Evolutionary conservation across 2,329 filamentous ascomycete genomes (phyloP), one percentile per base, ranked within the genome.

Genomic region (Cladosporium sp.): DNA sequence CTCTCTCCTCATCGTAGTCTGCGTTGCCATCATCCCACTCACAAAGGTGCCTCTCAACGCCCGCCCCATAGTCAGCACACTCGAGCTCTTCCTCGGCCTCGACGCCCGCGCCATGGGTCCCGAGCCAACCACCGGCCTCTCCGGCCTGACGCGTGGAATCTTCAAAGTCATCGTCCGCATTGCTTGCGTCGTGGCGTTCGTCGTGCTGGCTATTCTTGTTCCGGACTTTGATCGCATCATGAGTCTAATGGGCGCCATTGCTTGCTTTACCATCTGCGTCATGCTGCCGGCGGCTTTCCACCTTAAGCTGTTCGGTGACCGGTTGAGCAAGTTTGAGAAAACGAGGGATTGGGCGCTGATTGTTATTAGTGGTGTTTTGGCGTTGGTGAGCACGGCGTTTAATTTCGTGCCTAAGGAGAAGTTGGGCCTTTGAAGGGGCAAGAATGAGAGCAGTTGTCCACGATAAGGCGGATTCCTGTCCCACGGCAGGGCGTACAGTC

Each of bases 221-320:
- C 92, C 92, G 0, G 84, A 85, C 0, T 96, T 96, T 69, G 92
- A 96, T 71, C 87, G 87, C 55, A 92, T 96, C 69, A 96, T 96
- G 87, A 89, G 89, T 3, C 87, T 96, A 62, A 86, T 97, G 76
- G 93, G 94, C 12, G 90, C 89, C 39, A 88, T 92, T 3, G 82
- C 96, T 15, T 97, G 93, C 76, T 96, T 96, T 67, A 90, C 90
- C 17, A 95, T 97, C 64, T 97, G 93, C 75, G 87, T 97, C 64
- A 92, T 96, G 73, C 80, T 99, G 52, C 94, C 93, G 0, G 78
- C 96, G 34, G 83, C 87, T 4, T 97, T 99, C 71, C 92, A 97
- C 70, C 76, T 97, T 59, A 96, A 92, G 75, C 84, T 97, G 1
- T 97, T 96, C 72, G 85, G 86, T 49, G 81, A 85, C 51, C 86